Conservation (phyloP, 805 yeast species). For the Barnettozyma wickerhamii region DNA sequence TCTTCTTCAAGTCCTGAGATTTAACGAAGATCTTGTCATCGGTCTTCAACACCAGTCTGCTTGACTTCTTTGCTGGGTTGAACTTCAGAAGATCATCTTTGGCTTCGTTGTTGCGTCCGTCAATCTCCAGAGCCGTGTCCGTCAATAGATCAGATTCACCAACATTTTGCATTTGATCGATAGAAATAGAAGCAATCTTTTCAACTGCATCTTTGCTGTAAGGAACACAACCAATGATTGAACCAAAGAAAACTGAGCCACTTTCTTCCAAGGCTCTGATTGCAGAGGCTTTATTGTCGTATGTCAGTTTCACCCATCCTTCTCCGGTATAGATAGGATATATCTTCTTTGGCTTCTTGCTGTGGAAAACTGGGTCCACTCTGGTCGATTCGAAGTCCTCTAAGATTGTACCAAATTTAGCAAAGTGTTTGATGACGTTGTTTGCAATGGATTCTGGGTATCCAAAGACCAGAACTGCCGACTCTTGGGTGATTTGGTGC, state of each 20-base stretch:
- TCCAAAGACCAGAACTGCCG: slow-evolving; percentile 82
- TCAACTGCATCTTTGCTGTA: slow-evolving; percentile 59
- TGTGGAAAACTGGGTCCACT: slow-evolving; percentile 22
- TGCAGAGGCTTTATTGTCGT: slow-evolving; percentile 69
- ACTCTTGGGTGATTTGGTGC: slow-evolving; percentile 31
- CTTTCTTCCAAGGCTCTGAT: slow-evolving; percentile 81
- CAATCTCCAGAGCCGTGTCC: slow-evolving; percentile 14
- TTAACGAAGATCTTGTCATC: slow-evolving; percentile 38
- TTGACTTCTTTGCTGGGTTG: slow-evolving; percentile 26
- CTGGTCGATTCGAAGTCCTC: slow-evolving; percentile 60
- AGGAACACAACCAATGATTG: slow-evolving; percentile 64
- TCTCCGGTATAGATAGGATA: slow-evolving; percentile 79
- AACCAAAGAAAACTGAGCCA: slow-evolving; percentile 66
- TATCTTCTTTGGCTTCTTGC: slow-evolving; percentile 25
- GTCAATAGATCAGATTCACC: slow-evolving; percentile 31
- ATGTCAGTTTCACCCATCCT: slow-evolving; percentile 90
- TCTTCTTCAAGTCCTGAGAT: slow-evolving; percentile 15
- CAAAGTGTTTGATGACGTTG: slow-evolving; percentile 64
- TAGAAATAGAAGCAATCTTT: slow-evolving; percentile 43
- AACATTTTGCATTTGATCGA: slow-evolving; percentile 42
- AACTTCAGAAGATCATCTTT: slow-evolving; percentile 14
- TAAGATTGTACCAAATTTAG: slow-evolving; percentile 72
- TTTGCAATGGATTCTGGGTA: slow-evolving; percentile 75
- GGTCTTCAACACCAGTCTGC: slow-evolving; percentile 29
- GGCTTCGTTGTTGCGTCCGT: slow-evolving; percentile 7